Conservation (phyloP, 2,329 filamentous ascomycete genomes). For the Pseudogymnoascus sp. region DNA sequence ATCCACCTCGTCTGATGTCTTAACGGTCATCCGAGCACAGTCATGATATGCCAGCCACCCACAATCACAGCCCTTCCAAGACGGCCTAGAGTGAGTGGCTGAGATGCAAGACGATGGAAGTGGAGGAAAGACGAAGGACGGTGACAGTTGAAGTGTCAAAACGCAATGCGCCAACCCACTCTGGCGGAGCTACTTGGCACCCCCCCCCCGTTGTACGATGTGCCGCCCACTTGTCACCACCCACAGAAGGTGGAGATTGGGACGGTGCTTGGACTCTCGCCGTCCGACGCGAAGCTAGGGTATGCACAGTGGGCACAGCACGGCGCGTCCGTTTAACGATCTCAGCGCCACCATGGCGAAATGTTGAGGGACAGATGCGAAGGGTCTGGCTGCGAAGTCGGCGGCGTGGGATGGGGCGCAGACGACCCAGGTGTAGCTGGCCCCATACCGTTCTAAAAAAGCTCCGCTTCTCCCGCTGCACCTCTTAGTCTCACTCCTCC, state of each 20-base stretch:
- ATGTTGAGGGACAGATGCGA: neutral
- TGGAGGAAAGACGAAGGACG: neutral
- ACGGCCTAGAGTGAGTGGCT: neutral
- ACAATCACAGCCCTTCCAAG: neutral
- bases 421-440: neutral
- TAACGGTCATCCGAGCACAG: neutral
- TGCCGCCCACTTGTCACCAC: neutral
- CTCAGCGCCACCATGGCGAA: conserved; percentile 1
- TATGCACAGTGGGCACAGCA: neutral
- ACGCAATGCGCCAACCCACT: neutral
- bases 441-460: neutral
- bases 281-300: neutral
- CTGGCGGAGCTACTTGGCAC: neutral
- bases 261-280: conserved; percentile 2
- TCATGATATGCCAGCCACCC: neutral
- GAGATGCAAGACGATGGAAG: conserved; percentile 2
- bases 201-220: neutral
- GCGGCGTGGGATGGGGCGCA: neutral
- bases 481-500: neutral
- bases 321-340: neutral
- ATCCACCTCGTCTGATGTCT: neutral
- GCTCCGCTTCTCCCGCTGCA: neutral
- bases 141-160: neutral
- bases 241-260: neutral
- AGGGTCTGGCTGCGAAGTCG: neutral